Percentiles rank a stretch among this genome's conserved stretches.
Conservation (phyloP, 1,139 yeast species). For the Saccharomyces hybrid region DNA sequence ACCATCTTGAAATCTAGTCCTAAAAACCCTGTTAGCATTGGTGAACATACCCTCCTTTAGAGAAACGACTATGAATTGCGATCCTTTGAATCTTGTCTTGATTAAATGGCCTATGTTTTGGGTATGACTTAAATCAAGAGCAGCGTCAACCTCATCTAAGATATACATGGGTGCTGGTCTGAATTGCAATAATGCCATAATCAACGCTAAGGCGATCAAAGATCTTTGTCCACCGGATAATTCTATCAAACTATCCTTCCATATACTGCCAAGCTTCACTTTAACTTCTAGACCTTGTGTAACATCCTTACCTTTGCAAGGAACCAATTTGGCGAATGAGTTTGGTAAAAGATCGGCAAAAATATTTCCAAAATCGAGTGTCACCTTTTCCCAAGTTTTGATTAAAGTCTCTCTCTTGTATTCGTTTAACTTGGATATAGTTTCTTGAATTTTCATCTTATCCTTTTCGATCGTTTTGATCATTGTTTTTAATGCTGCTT, state of each 20-base stretch:
- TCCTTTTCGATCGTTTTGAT: slow-evolving; percentile 85
- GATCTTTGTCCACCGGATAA: slow-evolving; percentile 97
- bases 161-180: slow-evolving; percentile 99
- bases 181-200: slow-evolving; percentile 83
- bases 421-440: slow-evolving; percentile 74
- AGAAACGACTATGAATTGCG: slow-evolving; percentile 94
- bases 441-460: slow-evolving; percentile 81
- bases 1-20: slow-evolving; percentile 94
- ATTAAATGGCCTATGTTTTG: slow-evolving; percentile 96
- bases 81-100: slow-evolving; percentile 88
- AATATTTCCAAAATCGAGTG: slow-evolving; percentile 81
- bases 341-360: slow-evolving; percentile 86
- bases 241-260: slow-evolving; percentile 96
- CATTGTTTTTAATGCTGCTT: slow-evolving; percentile 67
- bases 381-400: slow-evolving; percentile 79
- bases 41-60: slow-evolving; percentile 98
- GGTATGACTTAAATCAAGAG: slow-evolving; percentile 92
- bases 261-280: slow-evolving; percentile 82
- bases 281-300: slow-evolving; percentile 88
- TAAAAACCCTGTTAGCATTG: slow-evolving; percentile 88
- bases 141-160: slow-evolving; percentile 96
- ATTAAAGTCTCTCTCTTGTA: slow-evolving; percentile 79
- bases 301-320: slow-evolving; percentile 70
- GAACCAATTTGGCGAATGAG: slow-evolving; percentile 83
- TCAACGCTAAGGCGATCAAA: slow-evolving; percentile 80